phyloP scores from a whole-genome alignment of 2,329 filamentous ascomycete genomes.

The Talaromyces sp. region DNA sequence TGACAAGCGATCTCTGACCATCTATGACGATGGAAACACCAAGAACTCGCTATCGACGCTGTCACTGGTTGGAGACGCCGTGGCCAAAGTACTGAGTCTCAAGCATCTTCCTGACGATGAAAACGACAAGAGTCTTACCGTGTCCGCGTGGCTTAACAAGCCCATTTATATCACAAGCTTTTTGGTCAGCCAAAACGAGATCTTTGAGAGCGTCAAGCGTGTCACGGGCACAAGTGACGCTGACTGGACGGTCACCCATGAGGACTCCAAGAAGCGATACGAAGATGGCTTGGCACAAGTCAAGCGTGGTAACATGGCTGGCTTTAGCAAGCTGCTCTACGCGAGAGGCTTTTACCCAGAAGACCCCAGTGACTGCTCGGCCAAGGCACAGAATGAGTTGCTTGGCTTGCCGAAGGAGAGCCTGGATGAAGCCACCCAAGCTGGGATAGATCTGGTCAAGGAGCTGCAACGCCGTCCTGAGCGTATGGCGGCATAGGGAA shows the following conservation, averaged over 20 bases:
- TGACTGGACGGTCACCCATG: constrained; percentile 56
- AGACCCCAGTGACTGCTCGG: constrained; percentile 15
- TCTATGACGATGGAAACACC: constrained; percentile 56
- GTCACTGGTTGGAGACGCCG: constrained; percentile 50
- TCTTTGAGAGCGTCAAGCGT: constrained; percentile 57
- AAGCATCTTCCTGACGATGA: constrained; percentile 36
- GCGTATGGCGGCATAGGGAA: too few species aligned
- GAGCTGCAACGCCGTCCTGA: too few species aligned
- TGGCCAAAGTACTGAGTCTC: constrained; percentile 49
- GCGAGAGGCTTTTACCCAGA: constrained; percentile 50
- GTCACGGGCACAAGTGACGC: constrained; percentile 53
- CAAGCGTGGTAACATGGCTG: constrained; percentile 37
- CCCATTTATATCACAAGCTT: constrained; percentile 53
- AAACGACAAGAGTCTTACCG: constrained; percentile 29
- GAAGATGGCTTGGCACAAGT: constrained; percentile 44
- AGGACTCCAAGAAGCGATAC: constrained; percentile 46
- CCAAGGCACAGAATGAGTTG: neutral
- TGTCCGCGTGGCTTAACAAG: constrained; percentile 47
- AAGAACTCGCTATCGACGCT: constrained; percentile 47
- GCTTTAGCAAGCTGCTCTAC: constrained; percentile 51
- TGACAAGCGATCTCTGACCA: constrained; percentile 33
- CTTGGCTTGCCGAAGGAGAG: constrained; percentile 6
- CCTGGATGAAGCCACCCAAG: constrained; percentile 4
- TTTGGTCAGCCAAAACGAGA: constrained; percentile 57
- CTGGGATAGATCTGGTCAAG: too few species aligned